Conservation (phyloP, 2,329 filamentous ascomycete genomes). For the Cryphonectria naterciae region DNA sequence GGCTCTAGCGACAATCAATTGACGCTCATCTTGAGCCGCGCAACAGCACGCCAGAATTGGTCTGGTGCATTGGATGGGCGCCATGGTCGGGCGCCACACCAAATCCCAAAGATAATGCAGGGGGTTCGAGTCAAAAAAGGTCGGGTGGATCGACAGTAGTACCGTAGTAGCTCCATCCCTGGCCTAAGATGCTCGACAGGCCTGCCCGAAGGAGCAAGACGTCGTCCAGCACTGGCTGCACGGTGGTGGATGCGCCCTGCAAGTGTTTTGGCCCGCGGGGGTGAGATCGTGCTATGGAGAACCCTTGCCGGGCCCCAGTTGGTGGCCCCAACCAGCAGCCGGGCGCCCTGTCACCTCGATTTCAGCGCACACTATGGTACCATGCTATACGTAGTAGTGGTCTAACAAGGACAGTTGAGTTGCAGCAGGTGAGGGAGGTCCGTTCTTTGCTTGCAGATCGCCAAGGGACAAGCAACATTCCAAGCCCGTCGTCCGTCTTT, state of each 20-base stretch:
- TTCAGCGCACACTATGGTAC: neutral
- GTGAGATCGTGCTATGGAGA: slow-evolving; percentile 20
- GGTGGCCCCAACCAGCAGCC: neutral
- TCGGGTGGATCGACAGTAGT: neutral
- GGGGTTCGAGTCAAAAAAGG: slow-evolving; percentile 5
- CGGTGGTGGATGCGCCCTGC: neutral
- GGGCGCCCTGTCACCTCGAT: slow-evolving; percentile 17
- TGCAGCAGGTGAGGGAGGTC: too few relatives aligned
- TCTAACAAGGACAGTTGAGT: too few relatives aligned
- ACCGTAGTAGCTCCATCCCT: neutral
- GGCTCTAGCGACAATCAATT: neutral
- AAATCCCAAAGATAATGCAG: slow-evolving; percentile 6
- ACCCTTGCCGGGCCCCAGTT: neutral
- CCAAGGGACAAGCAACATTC: neutral
- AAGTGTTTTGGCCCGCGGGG: slow-evolving; percentile 7
- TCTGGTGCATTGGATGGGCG: neutral
- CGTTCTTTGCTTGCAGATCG: neutral
- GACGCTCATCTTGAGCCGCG: slow-evolving; percentile 13
- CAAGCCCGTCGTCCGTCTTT: neutral
- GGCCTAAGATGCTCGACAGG: neutral
- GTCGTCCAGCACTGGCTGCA: slow-evolving; percentile 6
- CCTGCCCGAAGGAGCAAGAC: slow-evolving; percentile 8
- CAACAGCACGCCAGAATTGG: neutral
- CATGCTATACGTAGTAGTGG: too few relatives aligned
- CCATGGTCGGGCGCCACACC: slow-evolving; percentile 3